Evolutionary conservation across 805 yeast species (phyloP).

Genomic region (Candida rishiriensis): DNA sequence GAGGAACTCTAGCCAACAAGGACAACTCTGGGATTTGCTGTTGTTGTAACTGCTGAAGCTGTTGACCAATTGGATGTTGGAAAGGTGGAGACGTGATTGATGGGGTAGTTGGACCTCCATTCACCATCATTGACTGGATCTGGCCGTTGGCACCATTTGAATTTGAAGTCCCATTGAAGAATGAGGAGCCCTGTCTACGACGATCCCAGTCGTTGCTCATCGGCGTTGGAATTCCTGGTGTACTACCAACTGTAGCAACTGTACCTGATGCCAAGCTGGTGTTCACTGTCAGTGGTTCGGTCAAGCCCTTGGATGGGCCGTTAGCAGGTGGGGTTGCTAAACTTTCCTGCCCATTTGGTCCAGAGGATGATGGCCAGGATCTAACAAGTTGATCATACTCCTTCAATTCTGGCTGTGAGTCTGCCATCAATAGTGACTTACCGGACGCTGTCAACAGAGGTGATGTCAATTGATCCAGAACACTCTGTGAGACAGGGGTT

Average conservation of each 20-base stretch:
- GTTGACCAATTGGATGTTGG: slow-evolving; percentile 20
- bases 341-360: slow-evolving; percentile 1
- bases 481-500: slow-evolving; percentile 12
- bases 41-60: slow-evolving; percentile 18
- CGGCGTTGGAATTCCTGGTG: slow-evolving; percentile 26
- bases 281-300: slow-evolving; percentile 19
- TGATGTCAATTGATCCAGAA: slow-evolving; percentile 20
- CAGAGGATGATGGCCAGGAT: slow-evolving; percentile 20
- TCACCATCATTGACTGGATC: slow-evolving; percentile 11
- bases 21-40: slow-evolving; percentile 55
- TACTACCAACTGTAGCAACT: slow-evolving; percentile 14
- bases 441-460: slow-evolving; percentile 30
- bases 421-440: slow-evolving; percentile 41
- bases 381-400: slow-evolving; percentile 42
- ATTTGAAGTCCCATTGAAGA: slow-evolving; percentile 35
- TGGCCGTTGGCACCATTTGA: slow-evolving; percentile 12
- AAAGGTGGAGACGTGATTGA: slow-evolving; percentile 21
- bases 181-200: slow-evolving; percentile 51
- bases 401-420: slow-evolving; percentile 35
- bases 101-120: slow-evolving; percentile 15
- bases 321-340: background rate
- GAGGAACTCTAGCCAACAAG: slow-evolving; percentile 73
- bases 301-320: slow-evolving; percentile 15
- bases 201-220: slow-evolving; percentile 39
- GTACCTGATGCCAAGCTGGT: slow-evolving; percentile 14